Evolutionary conservation across 768 basidiomycete species (phyloP), one percentile per base, ranked within the genome.

Genomic region (Termitomyces sp.): DNA sequence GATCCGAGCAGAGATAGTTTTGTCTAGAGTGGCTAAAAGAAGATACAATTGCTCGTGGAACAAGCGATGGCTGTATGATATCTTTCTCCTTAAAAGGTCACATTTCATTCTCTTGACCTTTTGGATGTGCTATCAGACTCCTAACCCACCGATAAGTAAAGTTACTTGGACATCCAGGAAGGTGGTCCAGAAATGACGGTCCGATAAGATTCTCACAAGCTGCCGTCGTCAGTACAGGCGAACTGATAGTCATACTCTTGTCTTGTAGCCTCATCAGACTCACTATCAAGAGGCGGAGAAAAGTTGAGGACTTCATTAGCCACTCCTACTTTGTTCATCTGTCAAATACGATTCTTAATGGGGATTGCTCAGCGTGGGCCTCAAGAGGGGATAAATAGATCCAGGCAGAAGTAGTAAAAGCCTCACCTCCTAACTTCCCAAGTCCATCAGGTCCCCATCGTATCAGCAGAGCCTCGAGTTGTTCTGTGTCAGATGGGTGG

Each of bases 21-120:
- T 95, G 73, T 99, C 95, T 68, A 98, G 79, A 33, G 96, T 97
- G 46, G 87, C 81, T 58, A 99, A 79, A 56, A 56, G 95, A 95
- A 41, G 96, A 95, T 14, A 81, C 85, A 68, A 98, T 88, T 55
- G 80, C 75, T 71, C 80, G 81, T 64, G 75, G 78, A 60, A 80
- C 80, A 49, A 74, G 75, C 44, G 70, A 75, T 59, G 62, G 70
- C 61, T 66, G 65, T 14, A 68, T 66, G 64, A 70, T 57, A 63
- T 71, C 68, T 66, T 66, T 69, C 57, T 75, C 74, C 61, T 68
- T 57, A 49, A 69, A 61, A 48, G 71, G 62, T 53, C 71, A 68
- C 71, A 68, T 58, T 82, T 86, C 82, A 63, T 78, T 79, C 62
- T 86, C 86, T 61, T 82, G 80, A 44, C 80, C 71, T 72, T 91